A percentile compares a stretch with the other conserved stretches of the same genome.
phyloP scores from a whole-genome alignment of 192 early-diverging fungal genomes.

The Linnemannia elongata region DNA sequence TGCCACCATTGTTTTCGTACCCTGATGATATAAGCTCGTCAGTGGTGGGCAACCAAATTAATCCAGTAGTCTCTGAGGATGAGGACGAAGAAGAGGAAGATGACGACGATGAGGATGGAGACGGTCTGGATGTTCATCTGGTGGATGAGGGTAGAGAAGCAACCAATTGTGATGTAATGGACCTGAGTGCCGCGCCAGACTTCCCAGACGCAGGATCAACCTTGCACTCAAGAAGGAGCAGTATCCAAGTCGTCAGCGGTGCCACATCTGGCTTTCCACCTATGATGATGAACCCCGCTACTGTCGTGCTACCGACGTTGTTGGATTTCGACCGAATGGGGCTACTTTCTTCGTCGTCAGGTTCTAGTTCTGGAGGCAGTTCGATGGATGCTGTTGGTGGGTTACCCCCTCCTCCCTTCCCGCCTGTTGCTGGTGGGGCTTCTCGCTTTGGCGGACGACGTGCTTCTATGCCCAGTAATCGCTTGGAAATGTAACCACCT shows the following conservation, averaged over 20 bases:
- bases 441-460: constrained; percentile 32
- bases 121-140: constrained; percentile 32
- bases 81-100: constrained; percentile 1
- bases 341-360: neutral
- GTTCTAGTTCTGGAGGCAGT: neutral
- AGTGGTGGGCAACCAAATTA: neutral
- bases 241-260: constrained; percentile 19
- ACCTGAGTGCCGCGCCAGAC: constrained; percentile 37
- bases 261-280: neutral
- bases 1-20: neutral
- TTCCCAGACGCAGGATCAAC: constrained; percentile 35
- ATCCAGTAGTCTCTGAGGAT: neutral
- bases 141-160: constrained; percentile 47
- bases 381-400: neutral
- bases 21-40: neutral
- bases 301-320: neutral
- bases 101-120: neutral
- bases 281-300: neutral
- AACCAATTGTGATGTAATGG: constrained; percentile 46
- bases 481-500: constrained; percentile 40
- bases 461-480: constrained; percentile 49
- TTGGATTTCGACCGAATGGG: neutral
- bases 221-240: constrained; percentile 43
- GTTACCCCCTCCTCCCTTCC: neutral
- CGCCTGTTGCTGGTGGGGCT: neutral